These are phyloP conservation scores for Hirschfeldia incana DNA, from an alignment of 345 rosid genomes.

Conservation along the genomic window DNA sequence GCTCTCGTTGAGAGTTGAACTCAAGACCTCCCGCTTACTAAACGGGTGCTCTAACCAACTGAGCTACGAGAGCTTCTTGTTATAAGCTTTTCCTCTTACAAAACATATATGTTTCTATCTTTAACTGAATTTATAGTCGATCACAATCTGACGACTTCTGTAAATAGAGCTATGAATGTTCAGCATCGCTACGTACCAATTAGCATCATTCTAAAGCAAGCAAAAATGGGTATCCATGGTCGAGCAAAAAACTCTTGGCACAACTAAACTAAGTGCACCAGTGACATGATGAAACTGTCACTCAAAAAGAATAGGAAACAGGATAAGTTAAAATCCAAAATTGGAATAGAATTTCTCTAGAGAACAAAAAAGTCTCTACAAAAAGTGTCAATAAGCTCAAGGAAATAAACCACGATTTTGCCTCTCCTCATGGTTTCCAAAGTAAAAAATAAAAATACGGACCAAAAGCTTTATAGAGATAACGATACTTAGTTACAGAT, in stretches of 20 bases:
- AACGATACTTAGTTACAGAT: neutral
- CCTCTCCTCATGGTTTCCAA: conserved; percentile 11
- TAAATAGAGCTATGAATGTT: neutral
- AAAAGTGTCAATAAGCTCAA: conserved; percentile 1
- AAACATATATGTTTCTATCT: neutral
- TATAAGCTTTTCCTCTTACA: neutral
- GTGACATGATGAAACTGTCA: neutral
- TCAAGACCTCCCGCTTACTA: conserved; percentile 99
- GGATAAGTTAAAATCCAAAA: neutral
- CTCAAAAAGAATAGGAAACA: neutral
- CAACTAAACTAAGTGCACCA: neutral
- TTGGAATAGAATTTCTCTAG: conserved; percentile 12
- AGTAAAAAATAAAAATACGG: conserved; percentile 17
- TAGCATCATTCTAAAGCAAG: neutral
- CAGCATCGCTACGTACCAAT: neutral
- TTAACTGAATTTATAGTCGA: neutral
- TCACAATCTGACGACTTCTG: neutral
- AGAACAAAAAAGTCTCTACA: conserved; percentile 14
- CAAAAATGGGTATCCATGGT: neutral
- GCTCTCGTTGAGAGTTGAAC: conserved; percentile 91
- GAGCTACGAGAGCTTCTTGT: conserved; percentile 81
- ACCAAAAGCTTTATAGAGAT: conserved; percentile 4
- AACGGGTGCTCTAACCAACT: conserved; percentile 95
- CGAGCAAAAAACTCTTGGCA: neutral
- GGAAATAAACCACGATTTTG: neutral